Conservation (phyloP, 345 rosid genomes). For the Xanthoceras sorbifolium region DNA sequence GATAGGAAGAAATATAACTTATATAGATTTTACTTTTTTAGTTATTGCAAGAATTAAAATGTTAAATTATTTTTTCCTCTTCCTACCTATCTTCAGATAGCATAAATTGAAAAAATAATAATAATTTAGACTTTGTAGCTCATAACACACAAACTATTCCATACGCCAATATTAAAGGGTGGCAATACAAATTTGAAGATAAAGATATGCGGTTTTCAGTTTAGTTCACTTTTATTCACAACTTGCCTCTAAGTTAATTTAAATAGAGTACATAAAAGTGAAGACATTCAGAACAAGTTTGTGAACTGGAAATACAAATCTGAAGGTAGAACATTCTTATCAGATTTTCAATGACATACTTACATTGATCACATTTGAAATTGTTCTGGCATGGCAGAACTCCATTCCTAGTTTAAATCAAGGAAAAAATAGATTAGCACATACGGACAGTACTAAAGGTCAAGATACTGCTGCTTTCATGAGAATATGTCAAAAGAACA, state of each 20-base stretch:
- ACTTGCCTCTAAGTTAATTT: not conserved
- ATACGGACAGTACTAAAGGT: not conserved
- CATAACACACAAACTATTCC: too few species aligned
- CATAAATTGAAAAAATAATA: too few species aligned
- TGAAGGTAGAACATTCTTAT: not conserved
- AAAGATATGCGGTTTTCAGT: not conserved
- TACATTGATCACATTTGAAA: constrained; percentile 58
- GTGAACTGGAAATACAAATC: not conserved
- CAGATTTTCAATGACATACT: constrained; percentile 26
- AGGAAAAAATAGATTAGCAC: not conserved
- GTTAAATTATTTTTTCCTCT: too few species aligned
- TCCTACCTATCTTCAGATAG: too few species aligned
- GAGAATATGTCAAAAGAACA: not conserved
- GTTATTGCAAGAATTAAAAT: too few species aligned
- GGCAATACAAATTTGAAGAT: not conserved
- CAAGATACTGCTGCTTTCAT: not conserved
- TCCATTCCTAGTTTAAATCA: constrained; percentile 31
- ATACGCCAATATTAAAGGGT: too few species aligned
- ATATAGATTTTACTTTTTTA: too few species aligned
- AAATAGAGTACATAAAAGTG: not conserved
- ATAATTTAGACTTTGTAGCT: too few species aligned
- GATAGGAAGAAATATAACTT: too few species aligned
- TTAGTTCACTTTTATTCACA: too few species aligned
- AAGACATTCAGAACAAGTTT: not conserved
- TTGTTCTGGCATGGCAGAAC: constrained; percentile 56